Evolutionary conservation across 805 yeast genomes (phyloP), one percentile per base, ranked within the genome.

Genomic region (Cyberlindnera sargentensis): DNA sequence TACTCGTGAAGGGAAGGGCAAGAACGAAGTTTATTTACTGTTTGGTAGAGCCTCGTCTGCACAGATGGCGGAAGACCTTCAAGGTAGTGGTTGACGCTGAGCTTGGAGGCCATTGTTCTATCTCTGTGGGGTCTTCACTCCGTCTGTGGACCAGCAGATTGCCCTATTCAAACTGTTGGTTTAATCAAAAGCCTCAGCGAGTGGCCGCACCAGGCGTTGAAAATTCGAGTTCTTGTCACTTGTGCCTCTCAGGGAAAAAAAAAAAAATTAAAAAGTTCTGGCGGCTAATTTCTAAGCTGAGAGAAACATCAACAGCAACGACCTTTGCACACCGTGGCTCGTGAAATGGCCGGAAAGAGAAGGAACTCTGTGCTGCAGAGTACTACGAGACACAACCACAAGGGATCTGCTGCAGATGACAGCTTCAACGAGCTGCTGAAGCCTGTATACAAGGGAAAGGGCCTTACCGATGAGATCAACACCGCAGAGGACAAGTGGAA

Each of bases 401-500:
- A 47, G 32, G 55, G 53, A 26, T 50, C 44, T 6, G 65, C 56
- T 20, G 54, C 64, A 7, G 85, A 79, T 53, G 86, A 79, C 41
- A 68, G 83, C 4, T 86, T 89, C 62, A 78, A 76, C 57, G 93
- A 87, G 39, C 72, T 91, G 31, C 66, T 93, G 44, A 73, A 86
- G 58, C 91, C 95, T 8, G 73, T 75, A 15, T 93, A 86, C 65
- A 83, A 81, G 59, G 99, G 99, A 11, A 91, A 88, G 63, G 72
- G 74, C 42, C 64, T 93, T 47, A 78, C 95, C 2, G 99, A 93
- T 66, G 85, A 85, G 50, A 83, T 93, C 59, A 79, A 79, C 53
- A 88, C 96, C 0, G 93, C 95, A 8, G 87, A 87, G 55, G 99
- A 93, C 65, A 93, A 93, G 63, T 93, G 99, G 99, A 85, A 93